Evolutionary conservation across 352 stramenopile species (phyloP), one percentile per base, ranked within the genome.

Genomic region (Globisporangium megalacanthum): DNA sequence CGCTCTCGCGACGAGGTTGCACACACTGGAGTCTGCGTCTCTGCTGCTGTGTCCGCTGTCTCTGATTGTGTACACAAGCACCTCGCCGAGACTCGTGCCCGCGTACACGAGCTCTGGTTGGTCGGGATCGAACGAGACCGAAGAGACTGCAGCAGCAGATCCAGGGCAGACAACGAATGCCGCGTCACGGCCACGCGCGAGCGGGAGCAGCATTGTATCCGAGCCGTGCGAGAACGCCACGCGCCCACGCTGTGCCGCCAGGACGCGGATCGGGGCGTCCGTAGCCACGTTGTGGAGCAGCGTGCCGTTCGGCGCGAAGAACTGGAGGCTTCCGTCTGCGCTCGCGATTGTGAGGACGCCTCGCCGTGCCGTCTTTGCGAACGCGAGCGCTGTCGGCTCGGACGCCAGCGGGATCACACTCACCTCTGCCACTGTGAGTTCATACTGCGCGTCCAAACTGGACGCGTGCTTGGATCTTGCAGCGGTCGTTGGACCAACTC

Each of bases 231-330:
- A 72, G 39, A 89, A 79, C 6, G 68, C 79, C 0, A 87, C 14
- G 0, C 80, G 35, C 46, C 78, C 73, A 4, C 77, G 63, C 10
- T 66, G 61, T 1, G 64, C 71, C n/a, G 68, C 67, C 36, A 89
- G 61, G 0, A 54, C 63, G 0, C 17, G 17, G 8, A 66, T 66
- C 9, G 54, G 49, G 4, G 72, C 44, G 6, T 63, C 56, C 10
- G 64, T 73, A 4, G 62, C 45, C 13, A 82, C 29, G 15, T 71
- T 60, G 19, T 77, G 74, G 5, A 89, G 53, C 33, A 61, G 55
- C 5, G 74, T 79, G 14, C 79, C 76, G 49, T 89, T 89, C 6
- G 66, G 29, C 0, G 74, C 59, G 22, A 79, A 61, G 31, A 87
- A 74, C 7, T 37, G 31, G 0, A 80, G 37, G 3, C 52, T 54